phyloP scores from a whole-genome alignment of 495 filamentous ascomycete species.

The Emericellopsis terricola region DNA sequence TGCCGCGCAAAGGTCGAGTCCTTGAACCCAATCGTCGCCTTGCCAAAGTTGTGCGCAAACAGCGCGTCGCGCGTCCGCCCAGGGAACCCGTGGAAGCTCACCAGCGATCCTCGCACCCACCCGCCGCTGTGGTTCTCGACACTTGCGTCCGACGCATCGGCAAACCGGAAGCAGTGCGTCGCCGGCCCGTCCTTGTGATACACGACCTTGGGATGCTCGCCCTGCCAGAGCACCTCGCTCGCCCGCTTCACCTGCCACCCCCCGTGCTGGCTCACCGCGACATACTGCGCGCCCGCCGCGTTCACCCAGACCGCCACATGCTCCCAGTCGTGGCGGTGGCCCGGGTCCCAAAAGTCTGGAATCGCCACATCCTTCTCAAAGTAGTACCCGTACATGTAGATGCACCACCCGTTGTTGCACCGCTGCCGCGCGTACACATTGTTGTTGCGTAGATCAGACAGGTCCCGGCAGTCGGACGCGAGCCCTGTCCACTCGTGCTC shows the following conservation, averaged over 20 bases:
- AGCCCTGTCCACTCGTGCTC: constrained; percentile 13
- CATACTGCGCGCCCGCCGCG: constrained; percentile 13
- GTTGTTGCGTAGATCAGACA: constrained; percentile 22
- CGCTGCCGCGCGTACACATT: constrained; percentile 26
- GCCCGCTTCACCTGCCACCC: constrained; percentile 15
- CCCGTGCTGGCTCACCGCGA: constrained; percentile 21
- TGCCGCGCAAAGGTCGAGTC: constrained; percentile 14
- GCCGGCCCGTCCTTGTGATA: constrained; percentile 24
- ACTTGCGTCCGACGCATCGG: constrained; percentile 15
- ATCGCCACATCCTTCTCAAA: constrained; percentile 27
- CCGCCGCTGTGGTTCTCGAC: constrained; percentile 21
- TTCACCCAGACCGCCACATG: constrained; percentile 25
- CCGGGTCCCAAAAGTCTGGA: constrained; percentile 13
- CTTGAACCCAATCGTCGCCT: constrained; percentile 17
- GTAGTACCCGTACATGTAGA: constrained; percentile 28
- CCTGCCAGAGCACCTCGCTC: constrained; percentile 18
- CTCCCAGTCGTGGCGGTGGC: constrained; percentile 29
- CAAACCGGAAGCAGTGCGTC: constrained; percentile 26
- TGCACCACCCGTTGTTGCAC: constrained; percentile 26
- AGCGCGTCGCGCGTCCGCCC: constrained; percentile 8
- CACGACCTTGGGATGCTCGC: constrained; percentile 22
- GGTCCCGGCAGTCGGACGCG: constrained; percentile 16
- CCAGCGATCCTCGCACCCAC: constrained; percentile 21
- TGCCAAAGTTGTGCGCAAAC: constrained; percentile 14
- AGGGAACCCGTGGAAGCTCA: constrained; percentile 20